phyloP scores from a whole-genome alignment of 2,329 filamentous ascomycete genomes.

The Chaetomiaceae sp. region DNA sequence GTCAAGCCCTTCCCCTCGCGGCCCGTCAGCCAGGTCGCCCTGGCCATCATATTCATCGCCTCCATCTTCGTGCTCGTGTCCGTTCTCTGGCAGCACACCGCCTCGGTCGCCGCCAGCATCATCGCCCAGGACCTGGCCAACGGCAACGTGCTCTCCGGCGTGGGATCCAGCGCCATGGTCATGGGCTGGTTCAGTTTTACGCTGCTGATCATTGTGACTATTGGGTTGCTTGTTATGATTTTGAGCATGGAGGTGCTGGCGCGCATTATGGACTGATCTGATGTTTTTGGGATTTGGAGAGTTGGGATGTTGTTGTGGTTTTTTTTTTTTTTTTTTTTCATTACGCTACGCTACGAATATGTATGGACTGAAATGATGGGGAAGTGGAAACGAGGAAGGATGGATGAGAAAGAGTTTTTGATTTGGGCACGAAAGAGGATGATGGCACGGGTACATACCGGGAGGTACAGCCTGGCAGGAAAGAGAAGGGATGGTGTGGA shows the following conservation, averaged over 20 bases:
- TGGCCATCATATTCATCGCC: constrained; percentile 83
- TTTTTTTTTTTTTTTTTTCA: neutral
- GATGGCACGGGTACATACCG: too few species aligned
- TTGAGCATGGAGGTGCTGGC: constrained; percentile 80
- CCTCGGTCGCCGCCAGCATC: constrained; percentile 88
- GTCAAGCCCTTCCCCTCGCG: constrained; percentile 92
- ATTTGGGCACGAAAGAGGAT: neutral
- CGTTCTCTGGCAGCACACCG: constrained; percentile 87
- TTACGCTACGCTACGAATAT: constrained; percentile 2
- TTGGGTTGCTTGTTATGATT: constrained; percentile 93
- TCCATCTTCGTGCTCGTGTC: constrained; percentile 70
- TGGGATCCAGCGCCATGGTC: constrained; percentile 93
- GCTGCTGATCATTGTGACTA: constrained; percentile 88
- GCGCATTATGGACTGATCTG: constrained; percentile 42
- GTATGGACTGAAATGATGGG: constrained; percentile 2
- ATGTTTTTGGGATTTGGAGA: neutral
- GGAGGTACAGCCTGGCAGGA: too few species aligned
- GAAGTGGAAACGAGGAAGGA: neutral
- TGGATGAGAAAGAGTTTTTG: neutral
- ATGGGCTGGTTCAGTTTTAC: constrained; percentile 97
- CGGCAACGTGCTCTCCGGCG: constrained; percentile 77
- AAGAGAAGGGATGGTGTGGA: too few species aligned
- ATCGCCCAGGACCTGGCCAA: constrained; percentile 92
- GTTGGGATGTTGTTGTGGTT: too few species aligned
- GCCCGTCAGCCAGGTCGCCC: constrained; percentile 84